These are phyloP conservation scores for Aspergillus kassunensis DNA, from an alignment of 495 filamentous ascomycete genomes.

Conservation along the genomic window DNA sequence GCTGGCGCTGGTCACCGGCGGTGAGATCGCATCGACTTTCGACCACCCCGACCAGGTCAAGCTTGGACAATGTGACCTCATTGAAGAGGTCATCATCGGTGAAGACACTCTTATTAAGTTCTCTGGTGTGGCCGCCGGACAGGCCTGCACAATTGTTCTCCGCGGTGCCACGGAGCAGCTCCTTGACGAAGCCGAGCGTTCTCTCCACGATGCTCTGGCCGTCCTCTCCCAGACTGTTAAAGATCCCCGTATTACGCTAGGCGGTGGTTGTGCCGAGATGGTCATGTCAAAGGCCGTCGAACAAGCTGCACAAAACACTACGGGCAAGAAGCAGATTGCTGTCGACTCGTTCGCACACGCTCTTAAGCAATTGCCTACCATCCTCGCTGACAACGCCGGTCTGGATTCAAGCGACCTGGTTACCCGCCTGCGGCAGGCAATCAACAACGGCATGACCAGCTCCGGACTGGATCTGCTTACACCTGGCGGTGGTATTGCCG, in stretches of 20 bases:
- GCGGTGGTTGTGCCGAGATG: conserved; percentile 97
- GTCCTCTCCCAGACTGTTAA: conserved; percentile 96
- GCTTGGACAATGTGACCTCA: conserved; percentile 89
- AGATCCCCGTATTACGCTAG: conserved; percentile 89
- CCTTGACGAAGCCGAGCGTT: conserved; percentile 93
- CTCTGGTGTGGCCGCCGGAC: conserved; percentile 88
- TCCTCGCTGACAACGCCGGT: conserved; percentile 95
- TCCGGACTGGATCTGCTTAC: conserved; percentile 87
- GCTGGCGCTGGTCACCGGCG: conserved; percentile 89
- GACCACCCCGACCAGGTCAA: conserved; percentile 97
- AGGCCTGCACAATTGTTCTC: conserved; percentile 95
- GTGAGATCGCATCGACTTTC: conserved; percentile 96
- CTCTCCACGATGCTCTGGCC: conserved; percentile 91
- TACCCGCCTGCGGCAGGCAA: conserved; percentile 82
- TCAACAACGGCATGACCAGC: conserved; percentile 88
- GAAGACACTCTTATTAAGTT: conserved; percentile 97
- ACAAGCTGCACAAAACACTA: conserved; percentile 85
- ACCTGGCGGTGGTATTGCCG: conserved; percentile 87
- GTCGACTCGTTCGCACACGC: conserved; percentile 87
- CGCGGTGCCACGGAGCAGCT: conserved; percentile 95
- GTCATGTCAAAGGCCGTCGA: conserved; percentile 98
- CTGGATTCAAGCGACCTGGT: conserved; percentile 93
- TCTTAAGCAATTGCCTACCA: conserved; percentile 89
- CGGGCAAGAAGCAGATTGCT: conserved; percentile 93
- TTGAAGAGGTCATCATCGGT: conserved; percentile 97